phyloP scores from a whole-genome alignment of 306 rosid species.

The Rubus parviflorus region DNA sequence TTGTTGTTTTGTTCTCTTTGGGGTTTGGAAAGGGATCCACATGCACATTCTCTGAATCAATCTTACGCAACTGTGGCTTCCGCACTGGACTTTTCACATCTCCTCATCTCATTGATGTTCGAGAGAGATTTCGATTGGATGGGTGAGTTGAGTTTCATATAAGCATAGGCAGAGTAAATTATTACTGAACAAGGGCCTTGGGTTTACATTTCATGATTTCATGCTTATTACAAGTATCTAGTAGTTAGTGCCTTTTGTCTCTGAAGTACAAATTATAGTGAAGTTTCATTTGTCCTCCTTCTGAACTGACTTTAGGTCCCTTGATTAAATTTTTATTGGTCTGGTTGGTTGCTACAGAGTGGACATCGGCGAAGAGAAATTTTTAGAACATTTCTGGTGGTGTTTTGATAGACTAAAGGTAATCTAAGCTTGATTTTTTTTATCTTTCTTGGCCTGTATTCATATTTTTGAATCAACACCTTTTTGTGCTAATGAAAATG shows the following conservation, averaged over 20 bases:
- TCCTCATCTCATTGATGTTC: constrained; percentile 93
- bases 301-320: neutral
- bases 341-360: constrained; percentile 50
- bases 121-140: constrained; percentile 86
- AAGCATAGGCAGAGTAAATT: too few relatives aligned
- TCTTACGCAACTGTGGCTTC: constrained; percentile 82
- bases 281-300: neutral
- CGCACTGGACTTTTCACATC: constrained; percentile 94
- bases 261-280: neutral
- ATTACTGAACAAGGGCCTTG: too few relatives aligned
- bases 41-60: constrained; percentile 87
- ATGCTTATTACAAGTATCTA: constrained; percentile 7
- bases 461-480: neutral
- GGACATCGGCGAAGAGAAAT: constrained; percentile 70
- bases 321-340: constrained; percentile 9
- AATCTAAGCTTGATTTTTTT: constrained; percentile 4
- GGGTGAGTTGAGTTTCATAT: constrained; percentile 61
- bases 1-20: constrained; percentile 21
- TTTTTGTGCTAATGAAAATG: neutral
- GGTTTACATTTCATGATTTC: neutral
- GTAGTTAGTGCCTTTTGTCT: neutral
- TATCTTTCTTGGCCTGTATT: neutral
- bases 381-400: constrained; percentile 93
- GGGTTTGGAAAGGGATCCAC: constrained; percentile 77
- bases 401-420: constrained; percentile 79